Evolutionary conservation across 768 basidiomycete genomes (phyloP).

Genomic region (Zangia roseola): DNA sequence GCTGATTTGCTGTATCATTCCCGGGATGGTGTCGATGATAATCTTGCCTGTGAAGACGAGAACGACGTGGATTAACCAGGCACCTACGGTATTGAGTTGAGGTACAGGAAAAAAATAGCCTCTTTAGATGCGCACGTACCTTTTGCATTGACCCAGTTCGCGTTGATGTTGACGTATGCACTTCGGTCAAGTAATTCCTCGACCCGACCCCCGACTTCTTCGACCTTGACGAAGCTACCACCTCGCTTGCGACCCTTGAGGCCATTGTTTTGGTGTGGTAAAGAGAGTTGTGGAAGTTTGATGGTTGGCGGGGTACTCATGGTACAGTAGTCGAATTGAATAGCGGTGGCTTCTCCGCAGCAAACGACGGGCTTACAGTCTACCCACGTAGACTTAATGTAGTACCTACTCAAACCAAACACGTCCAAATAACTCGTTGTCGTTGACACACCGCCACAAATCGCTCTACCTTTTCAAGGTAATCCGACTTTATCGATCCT

Average conservation of each 20-base stretch:
- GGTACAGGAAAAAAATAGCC: neutral
- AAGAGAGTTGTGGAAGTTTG: slow-evolving; percentile 50
- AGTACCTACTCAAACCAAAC: neutral
- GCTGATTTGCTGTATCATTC: slow-evolving; percentile 90
- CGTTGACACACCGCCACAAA: too few species aligned
- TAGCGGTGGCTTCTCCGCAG: neutral
- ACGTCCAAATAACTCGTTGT: too few species aligned
- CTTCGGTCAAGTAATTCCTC: slow-evolving; percentile 80
- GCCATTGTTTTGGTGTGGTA: slow-evolving; percentile 28
- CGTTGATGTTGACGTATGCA: slow-evolving; percentile 82
- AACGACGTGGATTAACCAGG: slow-evolving; percentile 96
- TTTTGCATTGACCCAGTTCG: slow-evolving; percentile 93
- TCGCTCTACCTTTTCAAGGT: too few species aligned
- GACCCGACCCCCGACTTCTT: slow-evolving; percentile 70
- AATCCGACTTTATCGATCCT: too few species aligned
- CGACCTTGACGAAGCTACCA: slow-evolving; percentile 80
- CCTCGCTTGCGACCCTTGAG: slow-evolving; percentile 56
- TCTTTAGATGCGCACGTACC: slow-evolving; percentile 42
- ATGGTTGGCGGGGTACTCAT: slow-evolving; percentile 57
- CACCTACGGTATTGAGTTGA: slow-evolving; percentile 53
- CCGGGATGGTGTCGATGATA: slow-evolving; percentile 89
- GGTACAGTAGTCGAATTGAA: neutral
- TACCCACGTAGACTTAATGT: too few species aligned
- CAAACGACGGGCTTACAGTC: neutral
- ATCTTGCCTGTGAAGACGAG: slow-evolving; percentile 90